Conservation (phyloP, 2,329 filamentous ascomycete genomes). For the Hymenoscyphus fraxineus region DNA sequence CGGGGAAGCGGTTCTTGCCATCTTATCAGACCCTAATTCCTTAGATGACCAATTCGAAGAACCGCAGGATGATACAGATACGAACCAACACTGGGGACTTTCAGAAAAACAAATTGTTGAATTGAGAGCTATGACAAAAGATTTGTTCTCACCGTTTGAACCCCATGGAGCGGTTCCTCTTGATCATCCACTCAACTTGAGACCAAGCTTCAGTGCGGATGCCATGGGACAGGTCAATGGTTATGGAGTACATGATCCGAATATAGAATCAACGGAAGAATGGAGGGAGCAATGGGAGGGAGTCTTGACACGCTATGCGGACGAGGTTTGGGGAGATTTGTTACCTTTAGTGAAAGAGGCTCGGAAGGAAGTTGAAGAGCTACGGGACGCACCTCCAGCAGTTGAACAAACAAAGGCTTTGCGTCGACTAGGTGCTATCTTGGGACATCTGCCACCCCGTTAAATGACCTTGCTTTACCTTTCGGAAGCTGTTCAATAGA, state of each 20-base stretch:
- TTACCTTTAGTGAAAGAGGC: constrained; percentile 54
- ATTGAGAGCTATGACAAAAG: constrained; percentile 27
- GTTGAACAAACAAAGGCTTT: constrained; percentile 18
- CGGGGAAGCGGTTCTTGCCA: constrained; percentile 40
- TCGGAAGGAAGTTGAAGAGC: constrained; percentile 49
- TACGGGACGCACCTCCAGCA: constrained; percentile 25
- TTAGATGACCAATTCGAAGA: constrained; percentile 25
- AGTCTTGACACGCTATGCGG: constrained; percentile 54
- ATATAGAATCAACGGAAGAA: constrained; percentile 27
- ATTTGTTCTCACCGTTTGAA: constrained; percentile 23
- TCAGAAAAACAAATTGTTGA: constrained; percentile 26
- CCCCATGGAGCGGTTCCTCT: constrained; percentile 17
- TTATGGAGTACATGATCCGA: background rate
- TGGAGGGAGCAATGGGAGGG: constrained; percentile 56
- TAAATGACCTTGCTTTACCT: constrained; percentile 1
- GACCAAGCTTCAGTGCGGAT: constrained; percentile 12
- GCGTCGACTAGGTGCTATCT: constrained; percentile 23
- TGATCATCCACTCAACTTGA: constrained; percentile 27
- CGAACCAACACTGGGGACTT: constrained; percentile 31
- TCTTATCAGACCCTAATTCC: constrained; percentile 36
- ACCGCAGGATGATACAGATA: constrained; percentile 26
- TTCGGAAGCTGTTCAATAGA: background rate
- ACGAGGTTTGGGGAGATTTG: constrained; percentile 67
- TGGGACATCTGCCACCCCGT: constrained; percentile 23
- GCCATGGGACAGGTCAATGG: background rate